Evolutionary conservation across 768 basidiomycete genomes (phyloP), one percentile per base, ranked within the genome.

Genomic region (Amanita subjunquillea): DNA sequence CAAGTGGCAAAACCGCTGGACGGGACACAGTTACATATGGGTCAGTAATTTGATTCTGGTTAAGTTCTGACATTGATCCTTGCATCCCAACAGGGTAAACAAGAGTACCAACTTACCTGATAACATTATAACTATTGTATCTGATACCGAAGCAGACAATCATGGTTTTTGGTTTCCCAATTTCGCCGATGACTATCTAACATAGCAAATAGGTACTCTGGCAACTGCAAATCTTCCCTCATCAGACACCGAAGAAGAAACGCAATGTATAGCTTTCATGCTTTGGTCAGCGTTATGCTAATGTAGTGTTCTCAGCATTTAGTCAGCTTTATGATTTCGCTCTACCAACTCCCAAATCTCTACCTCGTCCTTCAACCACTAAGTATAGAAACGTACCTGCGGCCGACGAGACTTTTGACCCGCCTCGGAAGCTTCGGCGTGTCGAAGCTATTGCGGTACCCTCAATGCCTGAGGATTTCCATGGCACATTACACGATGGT

Each of bases 121-220:
- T 53, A 30, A 55, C 49, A 54, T 54, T 32, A 54, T 60, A 8
- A 54, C 55, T 3, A 46, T 48, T 38, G 68, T 69, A 6, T 70
- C 70, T 23, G 69, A 71, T 15, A 70, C 70, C 20, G 70, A 74
- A 53, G 70, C 70, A 22, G 71, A 71, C 43, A 69, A 70, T 3
- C 67, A 71, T 67, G 66, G 71, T 69, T 20, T 8, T 34, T 15
- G 32, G 13, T 32, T 34, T 32, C n/a, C 46, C 7, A 17, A 13
- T 15, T 34, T 15, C n/a, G 6, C 22, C 5, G 5, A 22, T 10
- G 9, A 42, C 41, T 22, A 9, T 22, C 17, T 48, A 36, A 38
- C 23, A 13, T 23, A 6, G 32, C 30, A 49, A 52, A 9, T 57
- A 56, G n/a, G 32, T 23, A 12, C 36, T 12, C 53, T 39, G 22